Evolutionary conservation across 441 rosid genomes (phyloP), one percentile per base, ranked within the genome.

Genomic region (Theobroma grandiflorum): DNA sequence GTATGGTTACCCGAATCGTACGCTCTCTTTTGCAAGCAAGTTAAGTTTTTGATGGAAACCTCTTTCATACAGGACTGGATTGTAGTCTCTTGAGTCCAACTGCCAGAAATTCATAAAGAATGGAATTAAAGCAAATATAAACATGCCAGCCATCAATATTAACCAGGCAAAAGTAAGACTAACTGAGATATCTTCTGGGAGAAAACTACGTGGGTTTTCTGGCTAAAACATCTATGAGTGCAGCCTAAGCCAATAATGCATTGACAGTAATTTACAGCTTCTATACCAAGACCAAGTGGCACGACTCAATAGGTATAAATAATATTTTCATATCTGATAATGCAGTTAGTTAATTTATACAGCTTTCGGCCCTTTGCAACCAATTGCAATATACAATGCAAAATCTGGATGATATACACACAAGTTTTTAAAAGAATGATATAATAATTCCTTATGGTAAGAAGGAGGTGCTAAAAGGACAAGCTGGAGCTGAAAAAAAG

Each of bases 31-130:
- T 49, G 94, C 88, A 69, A 91, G 89, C 83, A 81, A 80, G 84
- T 91, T 93, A 81, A 94, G 84, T 79, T 89, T 93, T 86, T 89
- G 89, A 86, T 95, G 98, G 85, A 95, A 89, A 65, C 97, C 98
- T 89, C 99, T 89, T 79, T 86, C 91, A 73, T 93, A 92, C 75
- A 65, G 88, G 82, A 94, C 45, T 40, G 99, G 99, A 82, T 94
- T 84, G 83, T 94, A 96, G 86, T 89, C 96, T 80, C 84, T 84
- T 70, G 85, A 85, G 68, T 91, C 93, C 85, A 94, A 86, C 99
- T 96, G 91, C 64, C 77, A 71, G 37, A 77, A 42, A 49, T 69
- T 74, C 55, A 72, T 63, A 80, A 80, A 53, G 72, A 71, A 78
- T 31, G 57, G 64, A 35, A 45, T 69, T 62, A 73, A 31, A 64